Percentiles rank a stretch among this genome's conserved stretches.
These are phyloP conservation scores for Syncephalastrum sp. DNA, from an alignment of 371 early-diverging fungal genomes.

Conservation along the genomic window DNA sequence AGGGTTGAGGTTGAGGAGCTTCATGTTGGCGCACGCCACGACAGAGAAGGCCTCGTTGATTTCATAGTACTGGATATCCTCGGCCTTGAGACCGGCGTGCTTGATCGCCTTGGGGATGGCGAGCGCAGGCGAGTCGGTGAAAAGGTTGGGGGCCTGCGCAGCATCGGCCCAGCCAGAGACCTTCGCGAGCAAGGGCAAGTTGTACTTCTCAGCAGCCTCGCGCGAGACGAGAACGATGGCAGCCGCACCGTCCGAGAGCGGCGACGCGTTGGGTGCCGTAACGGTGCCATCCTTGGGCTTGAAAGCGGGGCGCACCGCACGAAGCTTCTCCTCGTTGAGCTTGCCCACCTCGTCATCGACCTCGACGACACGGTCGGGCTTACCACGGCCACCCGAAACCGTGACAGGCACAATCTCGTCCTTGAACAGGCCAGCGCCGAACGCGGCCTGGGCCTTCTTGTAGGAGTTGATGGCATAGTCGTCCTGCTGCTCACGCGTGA, in stretches of 20 bases:
- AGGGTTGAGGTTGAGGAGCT: conserved; percentile 68
- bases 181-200: conserved; percentile 74
- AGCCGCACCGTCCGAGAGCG: conserved; percentile 94
- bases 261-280: conserved; percentile 95
- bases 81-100: conserved; percentile 67
- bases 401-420: conserved; percentile 89
- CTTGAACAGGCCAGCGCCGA: conserved; percentile 69
- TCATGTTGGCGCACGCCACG: conserved; percentile 90
- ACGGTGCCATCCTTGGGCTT: conserved; percentile 83
- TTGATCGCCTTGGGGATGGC: conserved; percentile 92
- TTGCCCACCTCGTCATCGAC: conserved; percentile 80
- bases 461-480: conserved; percentile 87
- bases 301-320: conserved; percentile 90
- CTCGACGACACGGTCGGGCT: conserved; percentile 77
- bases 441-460: conserved; percentile 86
- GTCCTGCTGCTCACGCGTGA: conserved; percentile 87
- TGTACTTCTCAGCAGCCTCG: conserved; percentile 70
- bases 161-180: conserved; percentile 77
- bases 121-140: conserved; percentile 91
- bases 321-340: conserved; percentile 75
- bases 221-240: conserved; percentile 88
- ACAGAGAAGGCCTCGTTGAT: conserved; percentile 99
- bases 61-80: conserved; percentile 83
- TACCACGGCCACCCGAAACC: conserved; percentile 81
- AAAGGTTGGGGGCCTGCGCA: conserved; percentile 79